Evolutionary conservation across 345 rosid genomes (phyloP), one percentile per base, ranked within the genome.

Genomic region (Hevea brasiliensis): DNA sequence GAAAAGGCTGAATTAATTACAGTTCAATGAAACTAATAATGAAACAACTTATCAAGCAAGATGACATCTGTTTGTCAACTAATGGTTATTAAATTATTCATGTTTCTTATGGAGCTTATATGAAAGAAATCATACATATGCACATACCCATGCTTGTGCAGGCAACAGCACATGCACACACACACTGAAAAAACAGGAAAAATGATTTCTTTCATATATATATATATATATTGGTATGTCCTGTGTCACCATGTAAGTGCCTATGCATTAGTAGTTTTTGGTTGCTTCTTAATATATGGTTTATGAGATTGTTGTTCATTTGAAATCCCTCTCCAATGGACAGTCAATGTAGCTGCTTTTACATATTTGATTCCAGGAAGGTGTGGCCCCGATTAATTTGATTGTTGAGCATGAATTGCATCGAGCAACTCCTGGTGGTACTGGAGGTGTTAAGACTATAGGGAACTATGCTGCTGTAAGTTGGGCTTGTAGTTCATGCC

Each of bases 391-490:
- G 23, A 88, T 90, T 50, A 71, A 84, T 75, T 84, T 90, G 80
- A 65, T 87, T 50, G 79, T 90, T 76, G 95, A 90, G 75, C 73
- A 83, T 65, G 88, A 90, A 71, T 67, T 90, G 72, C 92, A 90
- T 81, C 92, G 98, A 64, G 98, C 98, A 67, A 85, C 96, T 70
- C 98, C 98, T 81, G 98, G 98, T 76, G 98, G 97, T 68, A 94
- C 98, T 20, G 97, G 98, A 67, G 89, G 97, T 71, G 98, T 92
- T 63, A 94, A 94, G 81, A 89, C 94, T 54, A 94, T 94, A 7
- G 98, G 98, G 65, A 94, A 94, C 60, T 94, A 92, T 77, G 97
- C 95, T 75, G 94, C 95, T 56, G 98, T 94, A 84, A 79, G 87
- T 72, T 20, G 48, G 27, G 47, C 70, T n/a, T 40, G 15, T 45